These are phyloP conservation scores for Periconia digitata DNA, from an alignment of 2,329 filamentous ascomycete genomes.

Conservation along the genomic window DNA sequence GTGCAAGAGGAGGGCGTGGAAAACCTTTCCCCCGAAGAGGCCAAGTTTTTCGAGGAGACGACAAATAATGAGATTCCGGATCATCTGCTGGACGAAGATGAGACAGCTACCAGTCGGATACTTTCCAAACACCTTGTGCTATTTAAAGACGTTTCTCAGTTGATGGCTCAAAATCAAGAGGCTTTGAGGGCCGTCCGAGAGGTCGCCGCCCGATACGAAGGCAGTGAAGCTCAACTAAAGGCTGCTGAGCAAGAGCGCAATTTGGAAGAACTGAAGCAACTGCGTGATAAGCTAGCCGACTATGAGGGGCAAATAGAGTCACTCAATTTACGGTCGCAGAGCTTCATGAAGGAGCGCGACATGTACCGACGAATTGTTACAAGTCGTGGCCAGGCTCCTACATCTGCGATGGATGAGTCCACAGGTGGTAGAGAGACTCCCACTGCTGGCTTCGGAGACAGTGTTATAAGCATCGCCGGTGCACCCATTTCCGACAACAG, in stretches of 20 bases:
- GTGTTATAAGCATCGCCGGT: constrained; percentile 35
- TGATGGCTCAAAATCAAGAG: constrained; percentile 86
- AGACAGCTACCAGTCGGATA: constrained; percentile 83
- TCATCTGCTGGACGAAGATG: constrained; percentile 60
- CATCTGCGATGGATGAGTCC: constrained; percentile 64
- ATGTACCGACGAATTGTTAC: constrained; percentile 96
- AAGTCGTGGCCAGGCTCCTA: constrained; percentile 65
- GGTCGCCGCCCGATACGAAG: constrained; percentile 86
- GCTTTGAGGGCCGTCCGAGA: constrained; percentile 80
- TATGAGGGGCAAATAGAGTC: constrained; percentile 84
- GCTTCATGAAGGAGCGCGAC: constrained; percentile 92
- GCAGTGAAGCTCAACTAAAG: constrained; percentile 74
- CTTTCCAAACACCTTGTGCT: constrained; percentile 88
- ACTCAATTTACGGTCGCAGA: constrained; percentile 81
- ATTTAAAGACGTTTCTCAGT: constrained; percentile 80
- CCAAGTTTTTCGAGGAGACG: constrained; percentile 73
- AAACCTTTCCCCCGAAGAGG: constrained; percentile 70
- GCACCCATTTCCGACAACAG: constrained; percentile 62
- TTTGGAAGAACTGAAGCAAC: constrained; percentile 69
- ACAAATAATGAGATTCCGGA: constrained; percentile 75
- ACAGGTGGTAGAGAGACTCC: constrained; percentile 54
- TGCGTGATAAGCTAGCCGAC: constrained; percentile 72
- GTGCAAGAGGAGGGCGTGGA: constrained; percentile 77
- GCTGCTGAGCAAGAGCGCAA: constrained; percentile 57
- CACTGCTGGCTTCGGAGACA: constrained; percentile 47